Evolutionary conservation across 1,284 basidiomycete species (phyloP), one percentile per base, ranked within the genome.

Genomic region (Wolfiporia cocos): DNA sequence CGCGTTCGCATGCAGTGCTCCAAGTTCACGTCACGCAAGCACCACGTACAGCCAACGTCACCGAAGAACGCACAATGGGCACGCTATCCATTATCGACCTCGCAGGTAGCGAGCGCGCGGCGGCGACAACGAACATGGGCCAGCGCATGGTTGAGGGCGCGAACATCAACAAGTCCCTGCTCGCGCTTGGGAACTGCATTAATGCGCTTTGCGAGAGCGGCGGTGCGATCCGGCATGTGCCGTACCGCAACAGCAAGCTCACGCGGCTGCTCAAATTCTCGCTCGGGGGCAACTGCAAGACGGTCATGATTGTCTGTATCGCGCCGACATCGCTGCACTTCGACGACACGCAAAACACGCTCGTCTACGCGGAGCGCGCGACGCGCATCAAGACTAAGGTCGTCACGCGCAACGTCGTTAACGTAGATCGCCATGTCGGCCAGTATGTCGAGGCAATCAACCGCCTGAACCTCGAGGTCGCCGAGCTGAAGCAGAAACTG

Each of bases 341-440:
- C 58, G 94, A 97, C 59, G 94, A 98, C 62, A 97, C 94, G 21
- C 91, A 95, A 61, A 98, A 98, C 61, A 96, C 94, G 0, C 82
- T 98, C 34, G 72, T 94, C 43, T 98, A 96, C 63, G 94, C 94
- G 12, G 92, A 98, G 57, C 84, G 92, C 36, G 93, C 94, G 17
- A 95, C 95, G 47, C 91, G 93, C 67, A 96, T 98, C 68, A 93
- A 93, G 71, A 97, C 92, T 32, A 94, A 91, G 61, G 86, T 91
- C 42, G 76, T 91, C 42, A 92, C 92, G 2, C 78, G 91, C 29
- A 97, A 98, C 59, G 87, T 94, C 30, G 86, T 93, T 53, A 93
- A 93, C 47, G 89, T 95, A 47, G 86, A 95, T 55, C 78, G 93
- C 9, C 90, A 95, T 55, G 92, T 95, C 46, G 89, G 87, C 19